Conservation (phyloP, 2,329 filamentous ascomycete species). For the Aaosphaeria arxii region DNA sequence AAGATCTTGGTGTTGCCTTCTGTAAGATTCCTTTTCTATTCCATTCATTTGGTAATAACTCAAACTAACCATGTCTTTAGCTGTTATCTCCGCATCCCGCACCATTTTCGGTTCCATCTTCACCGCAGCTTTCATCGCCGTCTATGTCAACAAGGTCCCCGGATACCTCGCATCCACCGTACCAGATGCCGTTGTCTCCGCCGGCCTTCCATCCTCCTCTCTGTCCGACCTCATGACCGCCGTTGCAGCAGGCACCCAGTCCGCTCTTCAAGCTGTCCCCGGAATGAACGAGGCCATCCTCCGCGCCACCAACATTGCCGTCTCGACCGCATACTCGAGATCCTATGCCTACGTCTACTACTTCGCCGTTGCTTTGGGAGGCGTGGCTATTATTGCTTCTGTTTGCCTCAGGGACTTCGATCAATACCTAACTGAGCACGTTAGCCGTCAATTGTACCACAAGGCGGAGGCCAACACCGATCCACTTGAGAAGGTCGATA, state of each 20-base stretch:
- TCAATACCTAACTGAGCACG: slow-evolving; percentile 15
- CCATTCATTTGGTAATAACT: slow-evolving; percentile 4
- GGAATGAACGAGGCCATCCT: background rate
- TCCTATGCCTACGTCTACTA: background rate
- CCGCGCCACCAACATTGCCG: background rate
- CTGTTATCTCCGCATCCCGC: slow-evolving; percentile 6
- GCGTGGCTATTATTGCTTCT: background rate
- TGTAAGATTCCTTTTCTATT: slow-evolving; percentile 3
- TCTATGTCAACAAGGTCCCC: slow-evolving; percentile 18
- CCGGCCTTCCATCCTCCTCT: background rate
- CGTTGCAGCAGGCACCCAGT: background rate
- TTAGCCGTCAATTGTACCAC: slow-evolving; percentile 12
- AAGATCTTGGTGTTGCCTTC: slow-evolving; percentile 12
- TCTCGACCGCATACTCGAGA: background rate
- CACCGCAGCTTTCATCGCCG: slow-evolving; percentile 16
- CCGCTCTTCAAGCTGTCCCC: background rate
- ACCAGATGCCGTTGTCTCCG: background rate
- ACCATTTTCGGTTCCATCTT: slow-evolving; percentile 15
- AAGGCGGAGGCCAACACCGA: slow-evolving; percentile 6
- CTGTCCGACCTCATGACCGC: background rate
- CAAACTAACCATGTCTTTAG: background rate
- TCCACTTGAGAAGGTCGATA: slow-evolving; percentile 3
- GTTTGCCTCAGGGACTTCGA: slow-evolving; percentile 11
- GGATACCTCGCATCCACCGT: slow-evolving; percentile 5
- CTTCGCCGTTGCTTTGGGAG: background rate